Evolutionary conservation across 1,139 yeast genomes (phyloP).

Genomic region (Hyphopichia khmerensis): DNA sequence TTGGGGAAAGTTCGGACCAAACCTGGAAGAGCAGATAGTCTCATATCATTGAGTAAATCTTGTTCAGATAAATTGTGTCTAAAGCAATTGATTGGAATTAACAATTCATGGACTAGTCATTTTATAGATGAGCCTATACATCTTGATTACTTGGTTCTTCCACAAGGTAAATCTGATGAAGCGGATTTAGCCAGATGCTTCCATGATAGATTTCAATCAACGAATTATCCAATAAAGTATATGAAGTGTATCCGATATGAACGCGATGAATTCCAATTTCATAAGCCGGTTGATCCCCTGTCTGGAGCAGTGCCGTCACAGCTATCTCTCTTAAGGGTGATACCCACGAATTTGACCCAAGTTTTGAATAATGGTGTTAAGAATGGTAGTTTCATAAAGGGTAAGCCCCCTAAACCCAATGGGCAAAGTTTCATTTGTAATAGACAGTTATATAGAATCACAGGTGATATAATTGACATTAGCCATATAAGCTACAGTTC

Average conservation of each 20-base stretch:
- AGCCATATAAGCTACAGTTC: no score
- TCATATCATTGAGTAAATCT: slow-evolving; percentile 69
- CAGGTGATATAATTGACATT: no score
- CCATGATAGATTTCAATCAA: slow-evolving; percentile 24
- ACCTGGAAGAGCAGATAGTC: slow-evolving; percentile 85
- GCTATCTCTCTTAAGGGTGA: slow-evolving; percentile 33
- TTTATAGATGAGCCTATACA: slow-evolving; percentile 41
- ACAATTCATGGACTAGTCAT: slow-evolving; percentile 48
- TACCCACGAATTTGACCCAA: slow-evolving; percentile 27
- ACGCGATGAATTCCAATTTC: slow-evolving; percentile 23
- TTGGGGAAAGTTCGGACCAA: slow-evolving; percentile 79
- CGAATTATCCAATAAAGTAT: slow-evolving; percentile 6
- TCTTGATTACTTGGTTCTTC: slow-evolving; percentile 56
- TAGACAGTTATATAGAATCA: slow-evolving; percentile 23
- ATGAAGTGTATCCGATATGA: slow-evolving; percentile 19
- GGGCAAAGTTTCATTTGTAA: slow-evolving; percentile 47
- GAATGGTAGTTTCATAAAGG: slow-evolving; percentile 49
- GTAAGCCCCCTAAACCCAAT: slow-evolving; percentile 40
- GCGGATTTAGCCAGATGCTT: slow-evolving; percentile 57
- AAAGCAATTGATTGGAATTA: slow-evolving; percentile 61
- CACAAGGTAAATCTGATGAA: slow-evolving; percentile 26
- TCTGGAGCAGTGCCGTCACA: slow-evolving; percentile 31
- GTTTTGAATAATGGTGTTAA: slow-evolving; percentile 54
- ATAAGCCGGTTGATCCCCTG: slow-evolving; percentile 17
- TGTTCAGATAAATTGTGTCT: slow-evolving; percentile 82